phyloP scores from a whole-genome alignment of 2,329 filamentous ascomycete species.

The Neocucurbitaria cava region DNA sequence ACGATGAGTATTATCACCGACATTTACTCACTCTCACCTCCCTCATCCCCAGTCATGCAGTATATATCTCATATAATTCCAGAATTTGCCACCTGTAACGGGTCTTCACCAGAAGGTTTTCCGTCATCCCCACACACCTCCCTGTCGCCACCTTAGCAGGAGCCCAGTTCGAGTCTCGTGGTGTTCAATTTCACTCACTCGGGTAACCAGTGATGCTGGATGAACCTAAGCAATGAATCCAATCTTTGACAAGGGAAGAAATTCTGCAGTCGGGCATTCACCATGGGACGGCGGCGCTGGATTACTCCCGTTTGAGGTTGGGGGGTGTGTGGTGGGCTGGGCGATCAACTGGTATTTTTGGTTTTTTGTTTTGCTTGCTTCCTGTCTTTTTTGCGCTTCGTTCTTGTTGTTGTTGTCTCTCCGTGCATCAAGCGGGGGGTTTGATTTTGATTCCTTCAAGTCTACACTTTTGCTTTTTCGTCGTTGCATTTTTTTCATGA shows the following conservation, averaged over 20 bases:
- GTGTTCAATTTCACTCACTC: constrained; percentile 49
- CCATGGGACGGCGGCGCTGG: constrained; percentile 51
- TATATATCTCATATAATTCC: constrained; percentile 9
- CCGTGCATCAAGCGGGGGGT: too few relatives aligned
- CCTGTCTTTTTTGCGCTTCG: neutral
- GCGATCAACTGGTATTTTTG: constrained; percentile 46
- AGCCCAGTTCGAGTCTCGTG: constrained; percentile 53
- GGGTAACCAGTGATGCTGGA: constrained; percentile 52
- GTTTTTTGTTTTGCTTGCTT: constrained; percentile 14
- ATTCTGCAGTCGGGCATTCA: constrained; percentile 52
- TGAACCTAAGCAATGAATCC: constrained; percentile 53
- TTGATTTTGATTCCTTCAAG: too few relatives aligned
- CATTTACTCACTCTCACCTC: neutral
- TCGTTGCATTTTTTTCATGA: too few relatives aligned
- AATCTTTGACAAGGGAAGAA: constrained; percentile 52
- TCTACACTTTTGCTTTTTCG: too few relatives aligned
- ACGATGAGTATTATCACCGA: neutral
- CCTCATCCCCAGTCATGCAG: neutral
- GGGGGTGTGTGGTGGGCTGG: constrained; percentile 43
- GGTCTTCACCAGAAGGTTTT: constrained; percentile 45
- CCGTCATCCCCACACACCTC: constrained; percentile 41
- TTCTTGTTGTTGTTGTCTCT: neutral
- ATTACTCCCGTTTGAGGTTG: constrained; percentile 49
- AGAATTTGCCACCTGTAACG: constrained; percentile 39
- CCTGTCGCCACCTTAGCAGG: constrained; percentile 42